These are phyloP conservation scores for Cardamine resedifolia DNA, from an alignment of 345 rosid species.

Conservation along the genomic window DNA sequence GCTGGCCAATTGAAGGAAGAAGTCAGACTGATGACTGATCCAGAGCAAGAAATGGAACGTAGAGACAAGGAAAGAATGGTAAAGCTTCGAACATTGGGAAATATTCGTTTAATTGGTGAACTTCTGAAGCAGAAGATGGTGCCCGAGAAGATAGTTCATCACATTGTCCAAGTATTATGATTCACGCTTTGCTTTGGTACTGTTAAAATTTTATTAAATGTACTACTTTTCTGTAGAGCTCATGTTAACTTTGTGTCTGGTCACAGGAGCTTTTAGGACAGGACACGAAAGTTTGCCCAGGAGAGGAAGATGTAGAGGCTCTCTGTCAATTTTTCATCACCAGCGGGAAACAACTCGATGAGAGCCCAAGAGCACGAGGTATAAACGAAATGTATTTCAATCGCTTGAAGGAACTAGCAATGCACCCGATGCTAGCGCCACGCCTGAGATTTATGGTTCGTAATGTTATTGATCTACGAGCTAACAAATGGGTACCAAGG, in stretches of 20 bases:
- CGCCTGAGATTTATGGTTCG: slow-evolving; percentile 81
- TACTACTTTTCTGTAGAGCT: slow-evolving; percentile 13
- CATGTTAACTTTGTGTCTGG: background rate
- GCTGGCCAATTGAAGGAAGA: slow-evolving; percentile 81
- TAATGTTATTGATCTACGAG: slow-evolving; percentile 78
- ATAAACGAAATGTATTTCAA: slow-evolving; percentile 64
- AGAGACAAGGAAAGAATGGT: slow-evolving; percentile 78
- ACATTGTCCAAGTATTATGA: slow-evolving; percentile 68
- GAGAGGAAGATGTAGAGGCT: slow-evolving; percentile 89
- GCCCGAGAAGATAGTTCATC: slow-evolving; percentile 88
- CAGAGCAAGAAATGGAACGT: slow-evolving; percentile 77
- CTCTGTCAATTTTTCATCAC: slow-evolving; percentile 82
- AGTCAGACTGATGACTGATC: slow-evolving; percentile 67
- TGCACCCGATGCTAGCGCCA: slow-evolving; percentile 60
- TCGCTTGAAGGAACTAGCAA: slow-evolving; percentile 62
- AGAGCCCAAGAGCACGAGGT: slow-evolving; percentile 59
- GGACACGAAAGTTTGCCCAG: slow-evolving; percentile 65
- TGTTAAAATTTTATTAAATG: background rate
- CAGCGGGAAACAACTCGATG: slow-evolving; percentile 92
- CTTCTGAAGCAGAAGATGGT: slow-evolving; percentile 96
- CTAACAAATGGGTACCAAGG: slow-evolving; percentile 85
- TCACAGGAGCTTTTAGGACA: slow-evolving; percentile 82
- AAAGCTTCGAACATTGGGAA: slow-evolving; percentile 88
- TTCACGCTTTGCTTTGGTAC: background rate
- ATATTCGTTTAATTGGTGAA: slow-evolving; percentile 91